Base-by-base conservation (phyloP, 116 monocot species). In the Papilionanthe hybrid region DNA sequence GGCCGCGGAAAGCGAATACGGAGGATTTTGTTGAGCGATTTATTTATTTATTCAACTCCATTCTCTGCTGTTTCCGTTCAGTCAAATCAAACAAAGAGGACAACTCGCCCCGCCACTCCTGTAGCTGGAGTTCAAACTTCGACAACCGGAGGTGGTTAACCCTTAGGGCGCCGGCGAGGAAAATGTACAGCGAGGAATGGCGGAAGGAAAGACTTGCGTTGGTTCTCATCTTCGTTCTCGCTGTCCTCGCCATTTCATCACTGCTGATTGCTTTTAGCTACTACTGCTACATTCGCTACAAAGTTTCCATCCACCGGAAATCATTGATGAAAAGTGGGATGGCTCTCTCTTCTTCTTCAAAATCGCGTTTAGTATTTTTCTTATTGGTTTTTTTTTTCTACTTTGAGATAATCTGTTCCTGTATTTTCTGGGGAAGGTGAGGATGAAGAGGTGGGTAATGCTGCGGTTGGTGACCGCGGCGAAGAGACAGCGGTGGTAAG, bases 231-330 rank as follows among this genome's bases (percentile, higher is more conserved):
- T 82, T 91, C 71, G 84, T 91, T 56, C 82, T 99, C 58, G 94
- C 95, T 30, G 87, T 72, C 75, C 89, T 95, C 49, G 86, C 99
- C n/a, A 63, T 95, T 15, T 67, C 56, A 32, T 93, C 99, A 50
- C 89, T 99, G 56, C 65, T 93, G 78, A 77, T 89, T 69, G 99
- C 99, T 78, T 90, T 90, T 78, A 76, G 84, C 79, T 99, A 99
- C 90, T 99, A 99, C 81, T 99, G 99, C 91, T 91, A 95, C 82
- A 95, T 99, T 53, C 89, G 91, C 77, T 47, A 76, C 83, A 95
- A 93, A 86, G 86, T 99, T 82, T 87, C 99, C 81, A 83, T 79
- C 77, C 92, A 75, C 57, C 90, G 84, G 68, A 89, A 86, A 53
- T 76, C 81, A 81, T 81, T 90, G 57, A 63, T 90, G 57, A 63